Evolutionary conservation across 352 stramenopile species (phyloP).

Genomic region (Pythium apleroticum): DNA sequence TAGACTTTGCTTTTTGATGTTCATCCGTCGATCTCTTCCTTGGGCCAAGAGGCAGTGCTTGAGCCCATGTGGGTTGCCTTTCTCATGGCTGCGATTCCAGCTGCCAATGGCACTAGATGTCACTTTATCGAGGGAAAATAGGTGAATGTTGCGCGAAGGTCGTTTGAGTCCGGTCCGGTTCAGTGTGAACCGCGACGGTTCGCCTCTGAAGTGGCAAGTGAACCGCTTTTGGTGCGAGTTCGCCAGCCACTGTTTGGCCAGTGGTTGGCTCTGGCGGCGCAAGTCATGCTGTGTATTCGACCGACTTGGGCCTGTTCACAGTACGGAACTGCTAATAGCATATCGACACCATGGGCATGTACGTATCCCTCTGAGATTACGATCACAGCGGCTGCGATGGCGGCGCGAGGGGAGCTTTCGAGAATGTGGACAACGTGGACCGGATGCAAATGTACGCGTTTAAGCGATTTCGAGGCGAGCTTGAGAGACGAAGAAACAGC

Average conservation of each 20-base stretch:
- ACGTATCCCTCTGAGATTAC: slow-evolving; percentile 35
- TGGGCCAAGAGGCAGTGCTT: background rate
- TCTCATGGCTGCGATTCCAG: background rate
- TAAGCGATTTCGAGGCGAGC: background rate
- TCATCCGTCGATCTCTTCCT: background rate
- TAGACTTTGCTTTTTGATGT: slow-evolving; percentile 2
- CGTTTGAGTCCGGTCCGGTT: slow-evolving; percentile 27
- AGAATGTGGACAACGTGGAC: background rate
- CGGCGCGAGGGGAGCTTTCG: background rate
- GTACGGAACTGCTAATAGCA: slow-evolving; percentile 85
- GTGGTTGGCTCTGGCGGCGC: slow-evolving; percentile 74
- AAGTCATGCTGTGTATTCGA: slow-evolving; percentile 12
- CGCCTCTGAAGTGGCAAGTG: slow-evolving; percentile 35
- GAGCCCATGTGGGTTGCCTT: background rate
- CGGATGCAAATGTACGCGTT: background rate
- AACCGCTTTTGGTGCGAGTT: slow-evolving; percentile 17
- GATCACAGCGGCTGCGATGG: background rate
- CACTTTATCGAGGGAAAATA: slow-evolving; percentile 5
- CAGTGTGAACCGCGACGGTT: slow-evolving; percentile 24
- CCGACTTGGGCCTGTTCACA: slow-evolving; percentile 31
- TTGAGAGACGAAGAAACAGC: background rate
- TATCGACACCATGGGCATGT: slow-evolving; percentile 79
- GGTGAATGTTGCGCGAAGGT: slow-evolving; percentile 36
- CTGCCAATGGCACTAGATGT: background rate
- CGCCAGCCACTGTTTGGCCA: slow-evolving; percentile 39